Evolutionary conservation across 75 land plant genomes (phyloP).

Genomic region (Chamaecyparis obtusa): DNA sequence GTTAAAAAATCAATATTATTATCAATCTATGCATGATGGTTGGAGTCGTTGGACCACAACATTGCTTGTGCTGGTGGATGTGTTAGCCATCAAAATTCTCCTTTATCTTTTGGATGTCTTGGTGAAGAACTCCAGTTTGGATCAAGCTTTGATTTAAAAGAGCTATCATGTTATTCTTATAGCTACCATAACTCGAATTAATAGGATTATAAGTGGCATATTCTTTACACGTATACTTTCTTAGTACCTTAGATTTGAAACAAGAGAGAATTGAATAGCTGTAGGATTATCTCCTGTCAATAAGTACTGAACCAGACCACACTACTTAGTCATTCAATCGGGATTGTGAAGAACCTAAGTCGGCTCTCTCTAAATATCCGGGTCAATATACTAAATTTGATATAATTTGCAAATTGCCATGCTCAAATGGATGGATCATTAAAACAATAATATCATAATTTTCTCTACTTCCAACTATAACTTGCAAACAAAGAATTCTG

Average conservation of each 20-base stretch:
- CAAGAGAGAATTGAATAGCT: background rate
- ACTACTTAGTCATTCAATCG: background rate
- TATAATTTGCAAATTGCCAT: no score
- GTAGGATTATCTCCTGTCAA: background rate
- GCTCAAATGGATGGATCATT: no score
- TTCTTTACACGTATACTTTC: background rate
- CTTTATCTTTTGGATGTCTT: background rate
- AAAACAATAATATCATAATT: no score
- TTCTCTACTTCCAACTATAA: no score
- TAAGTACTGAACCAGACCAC: background rate
- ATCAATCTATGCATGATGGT: background rate
- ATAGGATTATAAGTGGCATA: background rate
- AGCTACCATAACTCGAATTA: background rate
- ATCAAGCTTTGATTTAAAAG: background rate
- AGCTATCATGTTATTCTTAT: background rate
- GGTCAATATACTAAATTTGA: no score
- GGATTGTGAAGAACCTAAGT: background rate
- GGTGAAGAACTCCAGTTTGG: background rate
- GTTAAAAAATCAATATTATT: background rate
- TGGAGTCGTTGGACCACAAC: background rate
- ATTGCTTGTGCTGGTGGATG: background rate
- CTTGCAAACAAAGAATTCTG: no score
- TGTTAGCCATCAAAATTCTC: background rate
- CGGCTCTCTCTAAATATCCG: no score
- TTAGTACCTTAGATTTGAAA: background rate